phyloP scores from a whole-genome alignment of 139 green algal genomes.

The Asterochloris erici region DNA sequence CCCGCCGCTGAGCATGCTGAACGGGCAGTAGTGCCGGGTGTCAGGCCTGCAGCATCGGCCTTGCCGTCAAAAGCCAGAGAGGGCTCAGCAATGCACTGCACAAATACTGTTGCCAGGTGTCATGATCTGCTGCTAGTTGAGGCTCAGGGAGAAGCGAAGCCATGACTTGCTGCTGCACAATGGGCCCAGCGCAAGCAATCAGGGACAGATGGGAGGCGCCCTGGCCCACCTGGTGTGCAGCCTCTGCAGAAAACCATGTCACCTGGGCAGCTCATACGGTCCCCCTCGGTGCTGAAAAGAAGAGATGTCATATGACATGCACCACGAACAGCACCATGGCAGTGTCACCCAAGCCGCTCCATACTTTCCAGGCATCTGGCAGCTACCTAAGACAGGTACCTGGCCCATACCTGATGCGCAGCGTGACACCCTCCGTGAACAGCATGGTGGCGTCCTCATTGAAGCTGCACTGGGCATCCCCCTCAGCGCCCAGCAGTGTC shows the following conservation, averaged over 20 bases:
- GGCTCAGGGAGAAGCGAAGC: not conserved
- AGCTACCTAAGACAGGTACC: not conserved
- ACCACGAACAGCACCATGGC: not conserved
- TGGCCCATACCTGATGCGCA: conserved; percentile 51
- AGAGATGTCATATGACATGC: not conserved
- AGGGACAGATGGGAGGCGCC: not conserved
- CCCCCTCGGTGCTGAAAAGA: not conserved
- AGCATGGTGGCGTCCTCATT: conserved; percentile 44
- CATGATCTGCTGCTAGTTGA: not conserved
- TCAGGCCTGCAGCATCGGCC: conserved; percentile 43
- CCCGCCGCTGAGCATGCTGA: conserved; percentile 61
- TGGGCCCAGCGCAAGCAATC: not conserved
- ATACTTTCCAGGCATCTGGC: not conserved
- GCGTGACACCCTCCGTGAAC: conserved; percentile 52
- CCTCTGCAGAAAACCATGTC: not conserved
- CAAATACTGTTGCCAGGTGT: not conserved
- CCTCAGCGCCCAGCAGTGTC: conserved; percentile 37
- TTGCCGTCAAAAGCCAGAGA: not conserved
- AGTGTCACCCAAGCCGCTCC: not conserved
- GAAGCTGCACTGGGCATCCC: conserved; percentile 52
- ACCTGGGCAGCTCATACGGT: not conserved
- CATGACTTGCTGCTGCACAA: not conserved
- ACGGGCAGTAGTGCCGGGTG: conserved; percentile 58
- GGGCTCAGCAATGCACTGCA: not conserved
- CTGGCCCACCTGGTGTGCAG: not conserved